These are phyloP conservation scores for Citeromyces nyonsensis DNA, from an alignment of 805 yeast species.

Conservation along the genomic window DNA sequence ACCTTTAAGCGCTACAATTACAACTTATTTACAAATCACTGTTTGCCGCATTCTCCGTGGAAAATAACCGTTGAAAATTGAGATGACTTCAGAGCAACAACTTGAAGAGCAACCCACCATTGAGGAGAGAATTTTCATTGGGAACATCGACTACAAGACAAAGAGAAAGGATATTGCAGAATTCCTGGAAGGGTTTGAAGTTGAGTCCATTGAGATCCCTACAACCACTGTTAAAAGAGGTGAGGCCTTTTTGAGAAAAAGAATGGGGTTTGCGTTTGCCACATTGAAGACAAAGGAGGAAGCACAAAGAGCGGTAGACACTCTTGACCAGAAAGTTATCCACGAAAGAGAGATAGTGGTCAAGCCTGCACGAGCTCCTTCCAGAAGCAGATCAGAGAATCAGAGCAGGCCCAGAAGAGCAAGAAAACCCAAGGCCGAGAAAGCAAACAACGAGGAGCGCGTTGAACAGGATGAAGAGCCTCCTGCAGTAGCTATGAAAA, in stretches of 20 bases:
- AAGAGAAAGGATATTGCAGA: slow-evolving; percentile 27
- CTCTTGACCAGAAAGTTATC: slow-evolving; percentile 12
- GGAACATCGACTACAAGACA: slow-evolving; percentile 25
- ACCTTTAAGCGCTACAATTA: background rate
- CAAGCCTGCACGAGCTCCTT: slow-evolving; percentile 22
- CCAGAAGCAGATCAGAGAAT: slow-evolving; percentile 4
- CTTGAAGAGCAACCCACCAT: slow-evolving; percentile 10
- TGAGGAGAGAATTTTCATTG: slow-evolving; percentile 28
- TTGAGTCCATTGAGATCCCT: slow-evolving; percentile 15
- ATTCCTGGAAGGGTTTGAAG: slow-evolving; percentile 19
- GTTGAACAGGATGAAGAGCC: too few relatives aligned
- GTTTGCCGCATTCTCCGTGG: slow-evolving; percentile 1
- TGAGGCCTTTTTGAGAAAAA: slow-evolving; percentile 9
- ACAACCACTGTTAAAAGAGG: slow-evolving; percentile 6
- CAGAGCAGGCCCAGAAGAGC: slow-evolving; percentile 5
- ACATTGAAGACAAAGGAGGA: slow-evolving; percentile 42
- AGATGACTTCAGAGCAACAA: slow-evolving; percentile 3
- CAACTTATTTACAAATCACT: too few relatives aligned
- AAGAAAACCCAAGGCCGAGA: slow-evolving; percentile 6
- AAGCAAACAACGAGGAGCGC: slow-evolving; percentile 1
- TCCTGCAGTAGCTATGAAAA: slow-evolving; percentile 11
- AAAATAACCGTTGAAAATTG: background rate
- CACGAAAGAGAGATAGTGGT: slow-evolving; percentile 27
- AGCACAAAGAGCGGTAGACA: slow-evolving; percentile 45
- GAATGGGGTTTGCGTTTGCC: slow-evolving; percentile 28